A percentile compares a stretch with the other conserved stretches of the same genome.
phyloP scores from a whole-genome alignment of 106 monocot species.

The Dendrobium huoshanense region DNA sequence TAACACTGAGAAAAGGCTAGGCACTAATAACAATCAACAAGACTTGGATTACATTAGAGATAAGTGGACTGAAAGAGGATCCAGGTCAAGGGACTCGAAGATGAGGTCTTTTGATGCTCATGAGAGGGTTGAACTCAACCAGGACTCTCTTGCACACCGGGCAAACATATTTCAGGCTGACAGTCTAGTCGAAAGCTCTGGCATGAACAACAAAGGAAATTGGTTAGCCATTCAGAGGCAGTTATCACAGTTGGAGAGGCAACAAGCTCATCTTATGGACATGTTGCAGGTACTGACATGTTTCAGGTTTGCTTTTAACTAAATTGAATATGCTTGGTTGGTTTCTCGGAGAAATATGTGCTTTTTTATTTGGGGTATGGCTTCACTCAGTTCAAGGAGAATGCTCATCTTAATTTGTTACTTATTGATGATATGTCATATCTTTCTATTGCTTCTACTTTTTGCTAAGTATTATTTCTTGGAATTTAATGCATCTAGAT shows the following conservation, averaged over 20 bases:
- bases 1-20: conserved; percentile 22
- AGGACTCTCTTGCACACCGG: conserved; percentile 34
- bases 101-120: conserved; percentile 41
- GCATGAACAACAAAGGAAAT: conserved; percentile 63
- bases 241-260: conserved; percentile 81
- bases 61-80: conserved; percentile 47
- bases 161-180: conserved; percentile 32
- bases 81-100: conserved; percentile 42
- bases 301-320: conserved; percentile 56
- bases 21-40: conserved; percentile 20
- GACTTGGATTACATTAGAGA: conserved; percentile 37
- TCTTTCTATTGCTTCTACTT: too few relatives aligned
- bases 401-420: too few relatives aligned
- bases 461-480: too few relatives aligned
- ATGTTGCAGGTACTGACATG: conserved; percentile 93
- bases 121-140: conserved; percentile 34
- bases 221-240: conserved; percentile 89
- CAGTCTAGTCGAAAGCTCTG: conserved; percentile 37
- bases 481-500: too few relatives aligned
- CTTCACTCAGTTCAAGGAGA: too few relatives aligned
- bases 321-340: not conserved
- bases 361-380: too few relatives aligned
- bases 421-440: too few relatives aligned
- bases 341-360: not conserved
- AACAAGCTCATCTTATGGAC: conserved; percentile 88